Conservation (phyloP, 2,329 filamentous ascomycete genomes). For the Pestalotiopsis sp. region DNA sequence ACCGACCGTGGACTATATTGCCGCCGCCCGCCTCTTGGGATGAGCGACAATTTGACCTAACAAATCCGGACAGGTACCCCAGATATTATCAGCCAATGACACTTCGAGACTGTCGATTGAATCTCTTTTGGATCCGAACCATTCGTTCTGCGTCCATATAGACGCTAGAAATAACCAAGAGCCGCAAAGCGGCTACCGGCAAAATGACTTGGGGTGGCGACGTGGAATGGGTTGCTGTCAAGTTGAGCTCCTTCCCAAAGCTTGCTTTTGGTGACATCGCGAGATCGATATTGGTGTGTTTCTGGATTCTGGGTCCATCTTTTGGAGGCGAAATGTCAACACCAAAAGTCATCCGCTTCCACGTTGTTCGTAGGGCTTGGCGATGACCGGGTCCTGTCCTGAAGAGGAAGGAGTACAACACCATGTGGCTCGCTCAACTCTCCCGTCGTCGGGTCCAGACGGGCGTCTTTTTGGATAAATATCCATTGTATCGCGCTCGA, state of each 20-base stretch:
- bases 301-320: background rate
- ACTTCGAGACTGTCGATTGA: background rate
- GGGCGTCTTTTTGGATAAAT: conserved; percentile 6
- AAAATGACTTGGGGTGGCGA: conserved; percentile 1
- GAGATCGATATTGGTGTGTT: background rate
- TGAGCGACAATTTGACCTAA: conserved; percentile 5
- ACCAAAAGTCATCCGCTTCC: background rate
- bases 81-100: conserved; percentile 2
- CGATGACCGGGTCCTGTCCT: conserved; percentile 3
- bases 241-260: conserved; percentile 7
- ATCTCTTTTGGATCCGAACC: background rate
- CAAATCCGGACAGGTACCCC: conserved; percentile 6
- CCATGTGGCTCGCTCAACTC: background rate
- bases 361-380: conserved; percentile 7
- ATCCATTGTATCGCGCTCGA: background rate
- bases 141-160: background rate
- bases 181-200: conserved; percentile 10
- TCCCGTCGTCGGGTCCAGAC: background rate
- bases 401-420: conserved; percentile 6
- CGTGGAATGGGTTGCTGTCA: background rate
- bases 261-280: conserved; percentile 5
- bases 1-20: background rate
- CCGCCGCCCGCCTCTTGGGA: background rate
- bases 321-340: background rate
- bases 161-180: conserved; percentile 5